Base-by-base conservation (phyloP, 176 grass and related monocot species). In the Cocos nucifera region DNA sequence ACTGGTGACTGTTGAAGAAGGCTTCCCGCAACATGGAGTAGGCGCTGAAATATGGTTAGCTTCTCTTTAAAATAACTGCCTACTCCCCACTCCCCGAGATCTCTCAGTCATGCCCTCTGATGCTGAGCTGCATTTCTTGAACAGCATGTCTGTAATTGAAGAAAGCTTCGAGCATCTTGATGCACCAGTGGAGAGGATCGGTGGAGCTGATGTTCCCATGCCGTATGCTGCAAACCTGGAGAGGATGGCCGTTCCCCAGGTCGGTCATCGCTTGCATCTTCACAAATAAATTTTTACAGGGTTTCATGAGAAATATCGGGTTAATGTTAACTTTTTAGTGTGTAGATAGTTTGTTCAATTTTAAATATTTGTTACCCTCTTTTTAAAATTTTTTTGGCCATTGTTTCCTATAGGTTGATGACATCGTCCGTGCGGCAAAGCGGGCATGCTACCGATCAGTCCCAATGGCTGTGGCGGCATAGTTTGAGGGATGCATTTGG, bases 121-220 rank as follows among this genome's bases (percentile, higher is more conserved):
- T 5, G 16, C n/a, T 17, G 35, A 39, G 15, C 17, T 56, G 35
- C 35, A 44, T 44, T 55, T 56, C 19, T 57, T 35, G 27, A 39
- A 50, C 70, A 97, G 93, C 81, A 91, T 88, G 84, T 91, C 84
- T 53, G 87, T 97, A 14, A 72, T 91, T 17, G 87, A 91, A 75
- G 87, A 97, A 52, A 88, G 93, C 25, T 97, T 97, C 7, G 84
- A 83, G 76, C 88, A 91, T 78, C 81, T 97, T 60, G 93, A 97
- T 67, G 93, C 93, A 54, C 87, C 93, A 22, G 67, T 97, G 19
- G 76, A 97, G 76, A 97, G 93, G 62, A 97, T 97, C 16, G 64
- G 84, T 73, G 93, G 84, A 49, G 87, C 87, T 30, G 87, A 97
- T 73, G 93, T 97, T 12, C 93, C 93, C 21, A 91, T 85, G 87